Conservation (phyloP, 1,284 basidiomycete species). For the Fomitopsis pinicola region DNA sequence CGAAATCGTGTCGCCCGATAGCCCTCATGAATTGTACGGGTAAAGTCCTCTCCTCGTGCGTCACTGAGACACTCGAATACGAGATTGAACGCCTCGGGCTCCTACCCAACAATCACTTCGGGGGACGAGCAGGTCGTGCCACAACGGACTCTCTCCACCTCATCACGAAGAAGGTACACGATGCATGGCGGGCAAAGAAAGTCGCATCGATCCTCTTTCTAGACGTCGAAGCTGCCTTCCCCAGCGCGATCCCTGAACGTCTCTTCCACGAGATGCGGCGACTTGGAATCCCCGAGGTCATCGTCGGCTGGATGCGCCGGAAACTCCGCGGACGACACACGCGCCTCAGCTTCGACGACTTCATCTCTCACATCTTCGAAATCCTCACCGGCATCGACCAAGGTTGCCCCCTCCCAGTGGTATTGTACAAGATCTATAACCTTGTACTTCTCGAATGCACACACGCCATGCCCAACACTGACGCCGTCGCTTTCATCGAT, state of each 20-base stretch:
- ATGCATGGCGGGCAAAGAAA: slow-evolving; percentile 29
- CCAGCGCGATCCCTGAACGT: too few species aligned
- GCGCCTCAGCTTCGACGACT: slow-evolving; percentile 27
- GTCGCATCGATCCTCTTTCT: slow-evolving; percentile 29
- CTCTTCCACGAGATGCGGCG: too few species aligned
- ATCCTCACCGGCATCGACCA: slow-evolving; percentile 31
- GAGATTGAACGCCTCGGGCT: slow-evolving; percentile 1
- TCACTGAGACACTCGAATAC: slow-evolving; percentile 19
- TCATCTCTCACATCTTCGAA: slow-evolving; percentile 15
- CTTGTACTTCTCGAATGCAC: slow-evolving; percentile 19
- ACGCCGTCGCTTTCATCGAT: slow-evolving; percentile 23
- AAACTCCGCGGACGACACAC: slow-evolving; percentile 22
- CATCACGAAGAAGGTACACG: slow-evolving; percentile 26
- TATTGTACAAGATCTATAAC: slow-evolving; percentile 32
- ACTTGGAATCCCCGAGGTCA: slow-evolving; percentile 23
- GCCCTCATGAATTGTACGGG: slow-evolving; percentile 33
- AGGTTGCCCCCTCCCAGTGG: slow-evolving; percentile 29
- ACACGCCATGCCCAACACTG: slow-evolving; percentile 12
- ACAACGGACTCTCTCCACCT: slow-evolving; percentile 35
- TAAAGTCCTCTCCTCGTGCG: slow-evolving; percentile 28
- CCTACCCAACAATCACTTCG: slow-evolving; percentile 29
- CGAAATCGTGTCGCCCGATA: slow-evolving; percentile 37
- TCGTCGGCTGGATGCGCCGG: slow-evolving; percentile 19
- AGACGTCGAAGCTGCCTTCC: background rate
- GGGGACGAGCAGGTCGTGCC: slow-evolving; percentile 29